Base-by-base conservation (phyloP, 1,284 basidiomycete species). In the Rhodotorula sp. region DNA sequence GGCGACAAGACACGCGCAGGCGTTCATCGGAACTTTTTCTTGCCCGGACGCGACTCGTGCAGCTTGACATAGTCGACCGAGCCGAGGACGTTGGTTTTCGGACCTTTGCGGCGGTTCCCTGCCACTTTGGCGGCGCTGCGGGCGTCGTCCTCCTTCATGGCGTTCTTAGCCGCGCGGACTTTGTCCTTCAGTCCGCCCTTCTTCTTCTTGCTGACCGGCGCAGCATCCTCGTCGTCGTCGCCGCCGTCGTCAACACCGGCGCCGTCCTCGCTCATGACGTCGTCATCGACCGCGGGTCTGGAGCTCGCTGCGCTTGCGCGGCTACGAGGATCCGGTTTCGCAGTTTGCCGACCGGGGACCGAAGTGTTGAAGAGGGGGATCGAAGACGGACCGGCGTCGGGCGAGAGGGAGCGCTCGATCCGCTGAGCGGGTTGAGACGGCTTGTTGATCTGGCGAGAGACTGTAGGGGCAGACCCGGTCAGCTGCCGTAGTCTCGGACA, bases 311-410 rank as follows among this genome's bases (percentile, higher is more conserved):
- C n/a, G 10, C 56, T 10, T 18, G 64, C 34, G 34, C 46, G 63
- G 18, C 64, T 56, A n/a, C 29, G 57, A 2, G 62, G 62, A 43
- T 61, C 58, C 15, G 64, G 67, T 26, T 64, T 66, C 16, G 51
- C 14, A 5, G 46, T 20, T 10, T 56, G 34, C 1, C 68, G 58
- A 3, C 65, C 65, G 29, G 46, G 59, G 12, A 52, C 70, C 3
- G 70, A 69, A 15, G 70, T 69, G 68, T 74, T 74, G 73, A 74
- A 74, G 31, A 74, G 64, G 3, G 73, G 73, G 56, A 74, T 74
- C 20, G 62, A 63, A 2, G 67, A 68, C 2, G 48, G 16, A 1
- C 47, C 47, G 23, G 48, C 58, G 21, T 71, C 70, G 59, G 72
- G 72, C 3, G 73, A 71, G 56, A 62, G 26, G 21, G 68, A 69